phyloP scores from a whole-genome alignment of 768 basidiomycete genomes.

The Fistulinella prunicolor region DNA sequence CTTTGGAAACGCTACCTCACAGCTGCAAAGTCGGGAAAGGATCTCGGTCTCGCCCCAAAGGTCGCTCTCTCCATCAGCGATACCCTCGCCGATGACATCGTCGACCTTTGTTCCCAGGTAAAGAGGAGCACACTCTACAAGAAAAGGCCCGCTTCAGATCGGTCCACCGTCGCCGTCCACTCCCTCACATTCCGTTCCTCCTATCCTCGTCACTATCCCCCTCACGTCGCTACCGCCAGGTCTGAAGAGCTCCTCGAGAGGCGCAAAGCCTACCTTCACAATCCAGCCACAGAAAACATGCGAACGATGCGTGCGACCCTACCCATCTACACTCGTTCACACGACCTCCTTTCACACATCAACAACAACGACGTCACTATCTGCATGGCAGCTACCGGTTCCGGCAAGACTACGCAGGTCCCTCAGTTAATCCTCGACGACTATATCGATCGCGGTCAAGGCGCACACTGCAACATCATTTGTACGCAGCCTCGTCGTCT shows the following conservation, averaged over 20 bases:
- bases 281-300: slow-evolving; percentile 64
- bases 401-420: slow-evolving; percentile 93
- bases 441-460: slow-evolving; percentile 72
- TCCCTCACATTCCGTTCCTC: slow-evolving; percentile 9
- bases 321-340: slow-evolving; percentile 70
- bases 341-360: slow-evolving; percentile 67
- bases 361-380: slow-evolving; percentile 79
- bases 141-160: slow-evolving; percentile 51
- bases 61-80: slow-evolving; percentile 65
- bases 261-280: slow-evolving; percentile 54
- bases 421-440: slow-evolving; percentile 90
- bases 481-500: slow-evolving; percentile 93
- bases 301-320: slow-evolving; percentile 63
- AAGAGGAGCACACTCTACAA: slow-evolving; percentile 60
- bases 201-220: slow-evolving; percentile 28
- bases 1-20: slow-evolving; percentile 74
- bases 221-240: slow-evolving; percentile 43
- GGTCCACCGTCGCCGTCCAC: slow-evolving; percentile 4
- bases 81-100: slow-evolving; percentile 63
- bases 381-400: slow-evolving; percentile 87
- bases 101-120: slow-evolving; percentile 67
- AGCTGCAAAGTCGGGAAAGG: slow-evolving; percentile 60
- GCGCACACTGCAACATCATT: slow-evolving; percentile 82
- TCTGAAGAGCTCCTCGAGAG: slow-evolving; percentile 54
- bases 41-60: slow-evolving; percentile 68